Conservation (phyloP, 1,139 yeast genomes). For the Scheffersomyces cryptocercus region DNA sequence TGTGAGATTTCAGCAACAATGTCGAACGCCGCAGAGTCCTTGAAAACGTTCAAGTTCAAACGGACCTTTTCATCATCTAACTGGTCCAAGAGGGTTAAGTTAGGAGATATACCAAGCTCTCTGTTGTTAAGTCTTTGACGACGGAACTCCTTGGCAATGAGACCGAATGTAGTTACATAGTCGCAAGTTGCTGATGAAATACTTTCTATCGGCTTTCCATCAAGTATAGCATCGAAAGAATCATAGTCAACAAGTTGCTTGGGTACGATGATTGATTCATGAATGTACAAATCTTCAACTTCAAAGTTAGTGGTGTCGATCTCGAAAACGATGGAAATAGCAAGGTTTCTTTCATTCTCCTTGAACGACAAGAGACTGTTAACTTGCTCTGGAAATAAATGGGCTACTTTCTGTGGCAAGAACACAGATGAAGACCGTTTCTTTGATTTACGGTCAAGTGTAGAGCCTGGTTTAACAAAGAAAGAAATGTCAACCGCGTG, state of each 20-base stretch:
- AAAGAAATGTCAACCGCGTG: slow-evolving; percentile 82
- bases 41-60: slow-evolving; percentile 71
- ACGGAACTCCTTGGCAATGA: slow-evolving; percentile 71
- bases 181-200: slow-evolving; percentile 64
- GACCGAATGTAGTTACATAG: slow-evolving; percentile 62
- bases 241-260: slow-evolving; percentile 54
- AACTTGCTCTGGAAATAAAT: slow-evolving; percentile 69
- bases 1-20: slow-evolving; percentile 75
- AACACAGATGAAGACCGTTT: slow-evolving; percentile 89
- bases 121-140: slow-evolving; percentile 64
- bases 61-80: slow-evolving; percentile 83
- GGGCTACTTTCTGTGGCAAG: slow-evolving; percentile 75
- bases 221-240: slow-evolving; percentile 52
- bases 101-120: slow-evolving; percentile 51
- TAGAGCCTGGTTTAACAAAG: slow-evolving; percentile 68
- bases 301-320: slow-evolving; percentile 74
- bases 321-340: slow-evolving; percentile 81
- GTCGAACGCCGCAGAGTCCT: slow-evolving; percentile 56
- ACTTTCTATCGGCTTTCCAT: slow-evolving; percentile 24
- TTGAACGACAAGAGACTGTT: slow-evolving; percentile 63
- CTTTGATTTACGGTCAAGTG: slow-evolving; percentile 85
- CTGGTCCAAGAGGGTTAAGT: slow-evolving; percentile 71
- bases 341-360: slow-evolving; percentile 60
- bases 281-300: slow-evolving; percentile 75
- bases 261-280: slow-evolving; percentile 71